phyloP scores from a whole-genome alignment of 192 early-diverging fungal species.

The Coemansia sp. region DNA sequence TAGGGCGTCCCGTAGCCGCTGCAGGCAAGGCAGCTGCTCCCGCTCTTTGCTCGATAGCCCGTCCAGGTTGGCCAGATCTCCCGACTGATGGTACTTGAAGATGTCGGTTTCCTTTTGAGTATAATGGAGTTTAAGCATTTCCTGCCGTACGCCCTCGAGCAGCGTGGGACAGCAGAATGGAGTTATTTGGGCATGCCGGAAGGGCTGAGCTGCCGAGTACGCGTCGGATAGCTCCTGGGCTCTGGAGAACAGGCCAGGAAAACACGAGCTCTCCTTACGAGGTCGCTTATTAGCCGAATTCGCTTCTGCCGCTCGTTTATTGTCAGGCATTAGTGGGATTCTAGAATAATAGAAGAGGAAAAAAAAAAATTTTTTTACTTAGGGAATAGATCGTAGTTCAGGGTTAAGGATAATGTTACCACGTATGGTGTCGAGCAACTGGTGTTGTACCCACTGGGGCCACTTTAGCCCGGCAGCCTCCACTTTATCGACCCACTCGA shows the following conservation, averaged over 20 bases:
- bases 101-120: constrained; percentile 86
- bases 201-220: constrained; percentile 55
- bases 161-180: constrained; percentile 61
- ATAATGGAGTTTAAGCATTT: constrained; percentile 66
- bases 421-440: constrained; percentile 34
- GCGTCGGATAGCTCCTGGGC: constrained; percentile 10
- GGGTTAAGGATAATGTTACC: constrained; percentile 41
- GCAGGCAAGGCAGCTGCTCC: constrained; percentile 55
- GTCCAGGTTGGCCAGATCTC: constrained; percentile 80
- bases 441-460: constrained; percentile 45
- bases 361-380: neutral
- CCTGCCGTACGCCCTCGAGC: constrained; percentile 60
- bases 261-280: constrained; percentile 14
- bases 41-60: constrained; percentile 63
- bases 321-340: neutral
- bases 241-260: constrained; percentile 25
- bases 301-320: neutral
- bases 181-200: constrained; percentile 62
- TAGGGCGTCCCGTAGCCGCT: constrained; percentile 65
- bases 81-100: constrained; percentile 77
- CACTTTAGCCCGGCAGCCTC: constrained; percentile 30
- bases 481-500: constrained; percentile 24
- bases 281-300: neutral
- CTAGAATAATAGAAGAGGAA: neutral
- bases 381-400: constrained; percentile 17